A percentile compares a stretch with the other conserved stretches of the same genome.
These are phyloP conservation scores for Xylariaceae sp. DNA, from an alignment of 2,329 filamentous ascomycete genomes.

Conservation along the genomic window DNA sequence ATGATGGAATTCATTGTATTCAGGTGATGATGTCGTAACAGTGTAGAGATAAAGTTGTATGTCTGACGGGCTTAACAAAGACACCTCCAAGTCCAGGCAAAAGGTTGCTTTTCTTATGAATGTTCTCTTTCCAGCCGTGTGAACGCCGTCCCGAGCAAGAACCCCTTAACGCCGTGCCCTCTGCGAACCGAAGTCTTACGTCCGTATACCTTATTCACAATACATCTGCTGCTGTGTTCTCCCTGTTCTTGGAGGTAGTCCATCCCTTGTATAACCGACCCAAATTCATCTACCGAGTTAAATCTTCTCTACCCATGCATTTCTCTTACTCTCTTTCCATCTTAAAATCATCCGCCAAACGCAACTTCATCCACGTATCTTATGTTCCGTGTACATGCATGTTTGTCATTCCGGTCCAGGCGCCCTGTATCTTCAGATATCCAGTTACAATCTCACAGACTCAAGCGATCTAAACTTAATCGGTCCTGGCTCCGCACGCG, in stretches of 20 bases:
- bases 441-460: conserved; percentile 58
- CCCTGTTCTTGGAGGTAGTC: conserved; percentile 12
- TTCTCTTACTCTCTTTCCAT: too few relatives aligned
- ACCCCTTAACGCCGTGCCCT: conserved; percentile 17
- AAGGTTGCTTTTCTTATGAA: conserved; percentile 20
- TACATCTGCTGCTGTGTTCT: background rate
- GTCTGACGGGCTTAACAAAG: conserved; percentile 1
- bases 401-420: background rate
- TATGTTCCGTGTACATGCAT: background rate
- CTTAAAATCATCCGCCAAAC: too few relatives aligned
- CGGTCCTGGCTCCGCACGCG: conserved; percentile 75
- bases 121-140: conserved; percentile 2
- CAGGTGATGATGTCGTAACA: conserved; percentile 11
- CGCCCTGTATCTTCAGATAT: background rate
- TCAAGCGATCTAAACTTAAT: conserved; percentile 75
- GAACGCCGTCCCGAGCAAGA: conserved; percentile 17
- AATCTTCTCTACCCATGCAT: background rate
- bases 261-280: conserved; percentile 3
- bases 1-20: background rate
- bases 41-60: conserved; percentile 15
- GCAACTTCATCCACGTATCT: too few relatives aligned
- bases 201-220: too few relatives aligned
- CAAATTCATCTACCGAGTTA: conserved; percentile 6
- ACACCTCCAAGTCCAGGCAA: background rate
- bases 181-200: background rate